Conservation (phyloP, 2,329 filamentous ascomycete species). For the Lasiodiplodia citricola region DNA sequence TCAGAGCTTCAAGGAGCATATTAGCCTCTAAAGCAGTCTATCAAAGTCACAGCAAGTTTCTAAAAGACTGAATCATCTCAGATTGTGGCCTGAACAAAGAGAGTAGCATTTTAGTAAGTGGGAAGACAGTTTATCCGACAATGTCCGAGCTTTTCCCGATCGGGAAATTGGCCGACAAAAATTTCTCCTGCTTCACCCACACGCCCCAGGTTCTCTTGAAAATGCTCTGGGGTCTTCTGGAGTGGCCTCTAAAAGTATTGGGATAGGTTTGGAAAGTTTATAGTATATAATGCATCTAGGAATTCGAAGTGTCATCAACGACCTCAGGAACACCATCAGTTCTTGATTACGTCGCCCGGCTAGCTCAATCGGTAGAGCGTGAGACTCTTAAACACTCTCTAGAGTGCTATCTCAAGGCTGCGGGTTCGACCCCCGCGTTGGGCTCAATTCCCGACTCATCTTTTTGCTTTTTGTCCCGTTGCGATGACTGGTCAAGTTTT, state of each 20-base stretch:
- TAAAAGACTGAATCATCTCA: no score
- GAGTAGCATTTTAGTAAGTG: no score
- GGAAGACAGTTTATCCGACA: not conserved
- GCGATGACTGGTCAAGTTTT: not conserved
- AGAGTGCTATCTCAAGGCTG: constrained; percentile 26
- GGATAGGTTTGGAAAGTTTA: fast-evolving
- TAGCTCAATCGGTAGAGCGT: constrained; percentile 32
- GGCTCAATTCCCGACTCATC: constrained; percentile 18
- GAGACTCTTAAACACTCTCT: constrained; percentile 28
- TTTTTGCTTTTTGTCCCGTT: not conserved
- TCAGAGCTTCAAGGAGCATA: no score
- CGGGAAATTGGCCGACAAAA: not conserved
- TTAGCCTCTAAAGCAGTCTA: no score
- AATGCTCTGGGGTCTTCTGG: not conserved
- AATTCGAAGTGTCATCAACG: not conserved
- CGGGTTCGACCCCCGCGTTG: constrained; percentile 28
- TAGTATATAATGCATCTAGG: not conserved
- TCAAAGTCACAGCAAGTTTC: no score
- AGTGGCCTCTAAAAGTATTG: not conserved
- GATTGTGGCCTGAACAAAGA: no score
- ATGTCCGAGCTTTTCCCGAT: not conserved
- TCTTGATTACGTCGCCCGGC: constrained; percentile 5
- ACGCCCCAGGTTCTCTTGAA: not conserved
- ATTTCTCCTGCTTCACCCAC: not conserved
- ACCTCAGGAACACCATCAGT: not conserved